Conservation (phyloP, 2,329 filamentous ascomycete genomes). For the Madurella fahalii region DNA sequence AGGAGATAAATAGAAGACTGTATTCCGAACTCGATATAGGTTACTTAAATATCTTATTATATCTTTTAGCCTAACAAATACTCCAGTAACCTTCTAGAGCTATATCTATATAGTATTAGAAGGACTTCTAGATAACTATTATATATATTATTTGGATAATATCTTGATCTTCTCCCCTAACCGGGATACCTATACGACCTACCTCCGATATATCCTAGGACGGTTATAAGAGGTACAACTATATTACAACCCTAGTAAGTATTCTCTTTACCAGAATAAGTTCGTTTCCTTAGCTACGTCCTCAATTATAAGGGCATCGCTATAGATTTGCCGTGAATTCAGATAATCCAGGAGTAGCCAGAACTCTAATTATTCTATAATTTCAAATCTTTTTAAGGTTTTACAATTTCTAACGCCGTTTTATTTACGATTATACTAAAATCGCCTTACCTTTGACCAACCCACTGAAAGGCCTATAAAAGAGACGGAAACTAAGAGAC, state of each 20-base stretch:
- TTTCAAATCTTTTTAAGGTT: neutral
- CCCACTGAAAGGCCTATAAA: neutral
- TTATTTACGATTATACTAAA: neutral
- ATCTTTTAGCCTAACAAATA: neutral
- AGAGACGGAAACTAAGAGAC: neutral
- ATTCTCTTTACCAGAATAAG: neutral
- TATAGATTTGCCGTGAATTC: neutral
- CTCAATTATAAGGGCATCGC: too few relatives aligned
- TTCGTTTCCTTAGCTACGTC: neutral
- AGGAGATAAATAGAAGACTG: neutral
- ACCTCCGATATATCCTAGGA: neutral
- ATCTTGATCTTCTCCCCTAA: neutral
- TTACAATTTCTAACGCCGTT: neutral
- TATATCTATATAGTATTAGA: neutral
- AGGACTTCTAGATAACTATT: neutral
- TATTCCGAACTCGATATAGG: neutral
- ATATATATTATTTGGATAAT: neutral
- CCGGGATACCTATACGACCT: neutral
- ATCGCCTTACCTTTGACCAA: neutral
- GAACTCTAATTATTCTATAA: neutral
- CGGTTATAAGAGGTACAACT: neutral
- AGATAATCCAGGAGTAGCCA: neutral
- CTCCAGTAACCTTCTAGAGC: neutral
- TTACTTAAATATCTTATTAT: neutral
- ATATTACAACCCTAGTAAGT: neutral